Base-by-base conservation (phyloP, 2,329 filamentous ascomycete genomes). In the Colletotrichum cuscutae region DNA sequence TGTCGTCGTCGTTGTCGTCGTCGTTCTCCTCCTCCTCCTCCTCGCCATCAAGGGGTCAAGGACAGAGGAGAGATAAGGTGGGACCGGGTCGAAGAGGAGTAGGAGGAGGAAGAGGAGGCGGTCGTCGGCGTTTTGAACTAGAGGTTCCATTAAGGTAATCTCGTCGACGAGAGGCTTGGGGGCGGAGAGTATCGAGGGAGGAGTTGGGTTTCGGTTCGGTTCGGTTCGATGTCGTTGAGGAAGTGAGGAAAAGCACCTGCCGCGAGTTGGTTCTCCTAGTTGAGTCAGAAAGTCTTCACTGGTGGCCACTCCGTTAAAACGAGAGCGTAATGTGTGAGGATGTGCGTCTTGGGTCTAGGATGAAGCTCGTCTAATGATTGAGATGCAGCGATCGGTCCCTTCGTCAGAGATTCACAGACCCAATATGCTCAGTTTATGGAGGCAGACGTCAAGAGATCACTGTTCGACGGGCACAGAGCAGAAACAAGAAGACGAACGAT, bases 151-250 rank as follows among this genome's bases (percentile, higher is more conserved):
- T 81, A 88, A 89, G 19, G 90, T 91, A 76, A 92, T 92, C 77
- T 92, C 89, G 77, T 93, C 90, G 64, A 92, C 89, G 5, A 89
- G 83, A 30, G 78, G 88, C 78, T 92, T 91, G n/a, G 94, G 37
- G 86, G 61, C 92, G 92, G 65, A 93, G 85, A 54, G 94, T 86
- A 78, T 94, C 92, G 76, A 87, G 30, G 92, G 67, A 94, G 84
- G 71, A 92, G 88, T 78, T 91, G 89, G 72, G 89, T 89, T 82
- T 94, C 92, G 81, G 94, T 93, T 88, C 85, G 58, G 86, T 86
- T 90, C 80, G 90, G 87, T 77, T 91, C 92, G 74, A 91, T 89
- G 70, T 88, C 86, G 84, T 92, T 92, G 82, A 6, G 37, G 37
- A 15, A 42, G 37, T 32, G 37, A 42, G 5, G 37, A 15, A 7